These are phyloP conservation scores for Lupinus albus DNA, from an alignment of 306 rosid species.

Conservation along the genomic window DNA sequence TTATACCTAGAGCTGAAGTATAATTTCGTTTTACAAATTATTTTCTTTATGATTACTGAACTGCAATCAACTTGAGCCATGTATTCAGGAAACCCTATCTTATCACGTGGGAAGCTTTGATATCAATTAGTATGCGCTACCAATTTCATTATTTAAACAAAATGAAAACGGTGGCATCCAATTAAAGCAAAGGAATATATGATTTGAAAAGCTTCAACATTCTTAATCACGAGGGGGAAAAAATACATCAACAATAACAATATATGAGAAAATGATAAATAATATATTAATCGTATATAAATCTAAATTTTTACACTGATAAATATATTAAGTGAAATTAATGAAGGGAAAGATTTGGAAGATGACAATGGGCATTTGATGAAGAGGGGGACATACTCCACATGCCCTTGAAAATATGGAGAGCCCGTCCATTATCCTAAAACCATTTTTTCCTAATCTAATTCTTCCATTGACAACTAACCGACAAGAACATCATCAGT, in stretches of 20 bases:
- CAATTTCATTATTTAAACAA: slow-evolving; percentile 46
- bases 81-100: slow-evolving; percentile 12
- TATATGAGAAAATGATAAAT: too few relatives aligned
- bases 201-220: slow-evolving; percentile 29
- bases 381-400: slow-evolving; percentile 67
- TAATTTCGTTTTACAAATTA: slow-evolving; percentile 36
- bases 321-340: too few relatives aligned
- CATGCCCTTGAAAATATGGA: slow-evolving; percentile 63
- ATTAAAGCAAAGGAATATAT: slow-evolving; percentile 38
- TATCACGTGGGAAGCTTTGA: slow-evolving; percentile 39
- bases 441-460: slow-evolving; percentile 46
- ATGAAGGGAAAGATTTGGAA: slow-evolving; percentile 46
- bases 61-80: slow-evolving; percentile 28
- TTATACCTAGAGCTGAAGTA: slow-evolving; percentile 4
- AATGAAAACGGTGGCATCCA: slow-evolving; percentile 45
- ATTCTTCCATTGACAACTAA: slow-evolving; percentile 50
- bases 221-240: too few relatives aligned
- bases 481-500: too few relatives aligned
- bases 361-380: slow-evolving; percentile 52
- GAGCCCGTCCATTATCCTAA: slow-evolving; percentile 49
- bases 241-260: too few relatives aligned
- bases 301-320: too few relatives aligned
- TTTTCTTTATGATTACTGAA: slow-evolving; percentile 23
- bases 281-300: too few relatives aligned
- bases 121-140: slow-evolving; percentile 32